Evolutionary conservation across 768 basidiomycete species (phyloP).

Genomic region (Boletus barrowsii): DNA sequence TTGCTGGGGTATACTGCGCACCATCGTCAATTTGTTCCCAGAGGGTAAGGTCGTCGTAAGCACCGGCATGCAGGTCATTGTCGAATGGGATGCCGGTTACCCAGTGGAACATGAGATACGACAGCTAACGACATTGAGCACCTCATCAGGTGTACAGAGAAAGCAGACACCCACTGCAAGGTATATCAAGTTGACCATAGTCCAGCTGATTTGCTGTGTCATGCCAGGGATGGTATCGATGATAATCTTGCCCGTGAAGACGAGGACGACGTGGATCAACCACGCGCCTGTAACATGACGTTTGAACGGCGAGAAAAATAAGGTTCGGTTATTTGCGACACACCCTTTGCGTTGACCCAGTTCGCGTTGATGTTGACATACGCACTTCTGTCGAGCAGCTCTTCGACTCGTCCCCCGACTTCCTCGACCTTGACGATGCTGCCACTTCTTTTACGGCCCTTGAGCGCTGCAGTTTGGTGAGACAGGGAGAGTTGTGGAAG

Average conservation of each 20-base stretch:
- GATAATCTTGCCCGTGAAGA: slow-evolving; percentile 84
- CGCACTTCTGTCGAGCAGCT: slow-evolving; percentile 73
- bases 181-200: slow-evolving; percentile 86
- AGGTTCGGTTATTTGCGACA: slow-evolving; percentile 3
- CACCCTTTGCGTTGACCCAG: slow-evolving; percentile 94
- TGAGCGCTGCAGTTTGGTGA: slow-evolving; percentile 31
- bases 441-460: slow-evolving; percentile 56
- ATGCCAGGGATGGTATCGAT: slow-evolving; percentile 94
- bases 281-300: slow-evolving; percentile 73
- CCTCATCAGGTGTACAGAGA: not conserved
- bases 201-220: slow-evolving; percentile 94
- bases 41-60: slow-evolving; percentile 94
- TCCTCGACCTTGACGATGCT: slow-evolving; percentile 86
- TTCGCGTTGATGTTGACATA: slow-evolving; percentile 86
- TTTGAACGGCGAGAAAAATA: not conserved
- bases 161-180: slow-evolving; percentile 60
- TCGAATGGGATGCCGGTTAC: slow-evolving; percentile 97
- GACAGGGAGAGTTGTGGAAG: slow-evolving; percentile 44
- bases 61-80: slow-evolving; percentile 81
- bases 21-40: slow-evolving; percentile 99
- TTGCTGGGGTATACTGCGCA: slow-evolving; percentile 96
- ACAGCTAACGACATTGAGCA: slow-evolving; percentile 51
- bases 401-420: slow-evolving; percentile 70
- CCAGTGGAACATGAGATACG: slow-evolving; percentile 98
- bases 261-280: slow-evolving; percentile 95